phyloP scores from a whole-genome alignment of 2,329 filamentous ascomycete genomes.

The Hypoxylon sp. region DNA sequence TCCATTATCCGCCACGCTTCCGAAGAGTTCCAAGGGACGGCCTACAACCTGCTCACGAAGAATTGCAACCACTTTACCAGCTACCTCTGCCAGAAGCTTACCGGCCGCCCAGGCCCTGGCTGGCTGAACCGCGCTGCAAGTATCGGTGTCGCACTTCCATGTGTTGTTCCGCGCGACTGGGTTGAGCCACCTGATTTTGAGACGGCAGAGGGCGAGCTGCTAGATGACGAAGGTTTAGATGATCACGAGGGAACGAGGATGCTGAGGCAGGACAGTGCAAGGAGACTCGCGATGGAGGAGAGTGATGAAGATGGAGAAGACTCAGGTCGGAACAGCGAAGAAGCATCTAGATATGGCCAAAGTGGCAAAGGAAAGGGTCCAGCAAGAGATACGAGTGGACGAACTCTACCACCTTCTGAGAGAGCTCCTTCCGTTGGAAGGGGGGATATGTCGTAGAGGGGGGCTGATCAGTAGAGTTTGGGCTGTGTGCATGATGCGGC shows the following conservation, averaged over 20 bases:
- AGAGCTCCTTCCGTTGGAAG: constrained; percentile 57
- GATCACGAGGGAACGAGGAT: constrained; percentile 68
- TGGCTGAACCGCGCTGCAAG: constrained; percentile 89
- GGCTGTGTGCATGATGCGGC: constrained; percentile 38
- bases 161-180: constrained; percentile 86
- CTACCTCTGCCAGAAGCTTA: constrained; percentile 79
- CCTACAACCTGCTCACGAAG: constrained; percentile 83
- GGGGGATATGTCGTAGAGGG: constrained; percentile 53
- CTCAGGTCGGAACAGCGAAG: constrained; percentile 29
- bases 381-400: constrained; percentile 63
- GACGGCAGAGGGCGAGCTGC: constrained; percentile 75
- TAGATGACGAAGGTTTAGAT: constrained; percentile 61
- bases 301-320: constrained; percentile 39
- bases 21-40: constrained; percentile 78
- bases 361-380: constrained; percentile 59
- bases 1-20: constrained; percentile 75
- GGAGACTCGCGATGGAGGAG: constrained; percentile 45
- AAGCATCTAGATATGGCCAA: constrained; percentile 47
- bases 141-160: constrained; percentile 83
- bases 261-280: constrained; percentile 58
- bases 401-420: constrained; percentile 65
- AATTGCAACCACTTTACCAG: constrained; percentile 94
- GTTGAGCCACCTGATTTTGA: constrained; percentile 82
- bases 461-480: constrained; percentile 41
- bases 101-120: constrained; percentile 74